Conservation (phyloP, 2,329 filamentous ascomycete genomes). For the Rutstroemia sp. region DNA sequence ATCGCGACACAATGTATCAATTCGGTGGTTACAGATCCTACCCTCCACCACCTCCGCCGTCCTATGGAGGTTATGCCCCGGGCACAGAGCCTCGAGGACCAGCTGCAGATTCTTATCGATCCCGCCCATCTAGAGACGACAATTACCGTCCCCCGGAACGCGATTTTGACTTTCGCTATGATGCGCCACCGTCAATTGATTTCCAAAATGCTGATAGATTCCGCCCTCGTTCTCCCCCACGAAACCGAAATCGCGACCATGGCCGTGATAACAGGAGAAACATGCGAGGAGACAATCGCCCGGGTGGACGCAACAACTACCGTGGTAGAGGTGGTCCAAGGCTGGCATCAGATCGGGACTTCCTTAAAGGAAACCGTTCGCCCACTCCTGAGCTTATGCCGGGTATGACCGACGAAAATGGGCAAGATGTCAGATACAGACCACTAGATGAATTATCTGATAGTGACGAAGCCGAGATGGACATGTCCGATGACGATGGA, state of each 20-base stretch:
- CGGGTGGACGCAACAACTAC: constrained; percentile 19
- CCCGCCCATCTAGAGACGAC: constrained; percentile 7
- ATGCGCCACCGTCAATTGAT: constrained; percentile 26
- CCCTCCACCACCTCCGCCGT: constrained; percentile 3
- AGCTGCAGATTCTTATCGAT: constrained; percentile 4
- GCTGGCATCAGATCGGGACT: constrained; percentile 28
- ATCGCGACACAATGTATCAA: constrained; percentile 16
- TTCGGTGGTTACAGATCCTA: constrained; percentile 17
- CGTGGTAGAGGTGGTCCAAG: constrained; percentile 24
- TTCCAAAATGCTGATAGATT: constrained; percentile 19
- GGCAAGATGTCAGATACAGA: constrained; percentile 41
- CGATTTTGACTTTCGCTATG: constrained; percentile 27
- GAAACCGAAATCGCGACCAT: constrained; percentile 11
- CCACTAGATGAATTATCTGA: constrained; percentile 52
- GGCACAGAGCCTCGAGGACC: constrained; percentile 14
- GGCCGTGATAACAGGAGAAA: constrained; percentile 1
- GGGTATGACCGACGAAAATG: constrained; percentile 27
- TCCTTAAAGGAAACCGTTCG: constrained; percentile 29
- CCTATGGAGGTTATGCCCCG: constrained; percentile 8
- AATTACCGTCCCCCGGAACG: constrained; percentile 17
- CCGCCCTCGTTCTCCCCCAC: constrained; percentile 20
- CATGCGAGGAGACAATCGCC: constrained; percentile 2
- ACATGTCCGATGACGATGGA: constrained; percentile 43
- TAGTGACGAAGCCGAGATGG: constrained; percentile 54
- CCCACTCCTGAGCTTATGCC: constrained; percentile 31